Evolutionary conservation across 1,139 yeast species (phyloP).

Genomic region (Yamadazyma membranifaciens): DNA sequence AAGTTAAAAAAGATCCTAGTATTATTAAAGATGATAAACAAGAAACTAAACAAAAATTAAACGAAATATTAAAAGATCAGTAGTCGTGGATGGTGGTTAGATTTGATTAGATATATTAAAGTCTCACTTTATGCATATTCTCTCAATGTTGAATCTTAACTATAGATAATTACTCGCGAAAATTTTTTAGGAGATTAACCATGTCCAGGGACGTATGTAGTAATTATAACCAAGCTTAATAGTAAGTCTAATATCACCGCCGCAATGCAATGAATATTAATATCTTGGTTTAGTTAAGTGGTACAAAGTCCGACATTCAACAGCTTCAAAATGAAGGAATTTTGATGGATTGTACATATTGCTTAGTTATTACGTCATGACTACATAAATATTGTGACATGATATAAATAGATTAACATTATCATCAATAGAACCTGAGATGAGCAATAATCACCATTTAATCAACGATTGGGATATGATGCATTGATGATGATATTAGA

Average conservation of each 20-base stretch:
- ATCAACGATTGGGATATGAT: no score
- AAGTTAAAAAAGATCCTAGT: slow-evolving; percentile 31
- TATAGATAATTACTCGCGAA: slow-evolving; percentile 4
- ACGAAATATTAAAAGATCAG: slow-evolving; percentile 21
- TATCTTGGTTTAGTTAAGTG: no score
- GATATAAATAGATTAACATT: no score
- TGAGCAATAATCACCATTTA: not conserved
- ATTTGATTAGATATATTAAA: not conserved
- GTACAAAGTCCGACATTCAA: no score
- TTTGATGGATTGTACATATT: not conserved
- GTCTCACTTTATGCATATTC: not conserved
- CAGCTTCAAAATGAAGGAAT: not conserved
- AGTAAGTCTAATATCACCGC: not conserved
- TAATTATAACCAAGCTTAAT: not conserved
- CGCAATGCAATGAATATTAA: not conserved
- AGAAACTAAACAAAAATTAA: slow-evolving; percentile 25
- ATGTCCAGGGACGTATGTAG: slow-evolving; percentile 31
- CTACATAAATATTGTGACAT: not conserved
- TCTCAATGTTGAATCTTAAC: not conserved
- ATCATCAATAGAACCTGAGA: not conserved
- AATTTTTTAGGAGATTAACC: slow-evolving; percentile 5
- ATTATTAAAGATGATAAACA: slow-evolving; percentile 25
- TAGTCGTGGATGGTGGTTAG: not conserved
- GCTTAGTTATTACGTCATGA: slow-evolving; percentile 14
- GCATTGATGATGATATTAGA: no score